phyloP scores from a whole-genome alignment of 257 asterid species.

The Solanum clarkiae region DNA sequence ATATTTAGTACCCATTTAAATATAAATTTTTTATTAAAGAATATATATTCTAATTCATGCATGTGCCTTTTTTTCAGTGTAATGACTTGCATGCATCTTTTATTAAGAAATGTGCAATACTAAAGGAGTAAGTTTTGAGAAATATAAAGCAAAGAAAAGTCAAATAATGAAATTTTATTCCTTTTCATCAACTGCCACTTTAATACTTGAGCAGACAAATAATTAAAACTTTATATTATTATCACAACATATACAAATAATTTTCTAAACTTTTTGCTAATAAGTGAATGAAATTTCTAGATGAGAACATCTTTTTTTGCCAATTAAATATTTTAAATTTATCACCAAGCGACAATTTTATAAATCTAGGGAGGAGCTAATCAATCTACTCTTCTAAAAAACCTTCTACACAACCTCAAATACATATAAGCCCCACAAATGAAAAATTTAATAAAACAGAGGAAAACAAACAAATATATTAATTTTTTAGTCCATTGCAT shows the following conservation, averaged over 20 bases:
- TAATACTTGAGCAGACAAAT: background rate
- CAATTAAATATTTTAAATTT: too few relatives aligned
- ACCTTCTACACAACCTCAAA: too few relatives aligned
- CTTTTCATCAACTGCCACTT: background rate
- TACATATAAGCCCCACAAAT: background rate
- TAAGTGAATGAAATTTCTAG: background rate
- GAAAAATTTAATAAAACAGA: background rate
- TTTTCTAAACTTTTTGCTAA: background rate
- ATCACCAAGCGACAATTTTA: too few relatives aligned
- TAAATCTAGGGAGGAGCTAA: too few relatives aligned
- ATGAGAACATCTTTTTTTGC: too few relatives aligned
- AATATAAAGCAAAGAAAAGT: background rate
- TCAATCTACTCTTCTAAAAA: too few relatives aligned
- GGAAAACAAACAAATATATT: background rate
- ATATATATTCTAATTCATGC: background rate
- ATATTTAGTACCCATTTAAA: background rate
- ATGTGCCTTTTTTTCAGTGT: background rate
- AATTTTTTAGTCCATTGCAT: background rate
- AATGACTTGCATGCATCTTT: background rate
- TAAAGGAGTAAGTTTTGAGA: background rate
- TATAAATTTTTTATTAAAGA: background rate
- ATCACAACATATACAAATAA: background rate
- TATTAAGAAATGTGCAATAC: background rate
- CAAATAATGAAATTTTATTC: background rate
- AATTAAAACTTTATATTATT: background rate